Evolutionary conservation across 2,329 filamentous ascomycete genomes (phyloP).

Genomic region (Fusarium clavum): DNA sequence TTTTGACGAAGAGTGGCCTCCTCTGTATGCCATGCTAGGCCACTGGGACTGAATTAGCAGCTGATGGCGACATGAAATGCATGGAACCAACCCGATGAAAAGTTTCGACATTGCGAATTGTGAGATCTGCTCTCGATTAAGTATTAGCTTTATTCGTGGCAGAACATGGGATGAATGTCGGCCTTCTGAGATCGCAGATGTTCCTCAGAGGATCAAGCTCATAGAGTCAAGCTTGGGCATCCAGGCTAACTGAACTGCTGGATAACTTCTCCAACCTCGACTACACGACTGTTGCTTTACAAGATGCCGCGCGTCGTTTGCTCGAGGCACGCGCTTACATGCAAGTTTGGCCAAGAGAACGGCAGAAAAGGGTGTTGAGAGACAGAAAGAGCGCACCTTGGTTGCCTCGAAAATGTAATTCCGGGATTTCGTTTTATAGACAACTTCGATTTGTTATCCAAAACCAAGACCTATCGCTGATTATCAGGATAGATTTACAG

Average conservation of each 20-base stretch:
- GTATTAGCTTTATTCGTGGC: conserved; percentile 22
- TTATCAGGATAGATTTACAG: conserved; percentile 29
- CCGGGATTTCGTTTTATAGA: conserved; percentile 3
- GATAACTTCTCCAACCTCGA: not conserved
- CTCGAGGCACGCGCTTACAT: conserved; percentile 30
- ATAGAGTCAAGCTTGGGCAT: not conserved
- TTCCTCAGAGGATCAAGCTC: not conserved
- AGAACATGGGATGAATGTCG: not conserved
- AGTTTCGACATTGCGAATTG: conserved; percentile 82
- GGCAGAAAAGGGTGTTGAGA: conserved; percentile 1
- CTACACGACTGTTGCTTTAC: not conserved
- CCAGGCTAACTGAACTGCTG: not conserved
- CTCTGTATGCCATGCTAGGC: conserved; percentile 98
- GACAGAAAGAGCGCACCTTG: conserved; percentile 32
- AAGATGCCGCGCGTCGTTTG: conserved; percentile 32
- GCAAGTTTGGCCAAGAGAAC: conserved; percentile 3
- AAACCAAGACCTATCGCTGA: conserved; percentile 34
- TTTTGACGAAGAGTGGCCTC: conserved; percentile 87
- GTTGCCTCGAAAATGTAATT: conserved; percentile 6
- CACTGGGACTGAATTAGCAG: conserved; percentile 64
- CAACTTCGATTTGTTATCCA: conserved; percentile 15
- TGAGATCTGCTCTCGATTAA: conserved; percentile 27
- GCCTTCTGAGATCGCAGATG: not conserved
- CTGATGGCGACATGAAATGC: not conserved
- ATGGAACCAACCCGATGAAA: conserved; percentile 61